These are phyloP conservation scores for Inga oerstediana DNA, from an alignment of 306 rosid genomes.

Conservation along the genomic window DNA sequence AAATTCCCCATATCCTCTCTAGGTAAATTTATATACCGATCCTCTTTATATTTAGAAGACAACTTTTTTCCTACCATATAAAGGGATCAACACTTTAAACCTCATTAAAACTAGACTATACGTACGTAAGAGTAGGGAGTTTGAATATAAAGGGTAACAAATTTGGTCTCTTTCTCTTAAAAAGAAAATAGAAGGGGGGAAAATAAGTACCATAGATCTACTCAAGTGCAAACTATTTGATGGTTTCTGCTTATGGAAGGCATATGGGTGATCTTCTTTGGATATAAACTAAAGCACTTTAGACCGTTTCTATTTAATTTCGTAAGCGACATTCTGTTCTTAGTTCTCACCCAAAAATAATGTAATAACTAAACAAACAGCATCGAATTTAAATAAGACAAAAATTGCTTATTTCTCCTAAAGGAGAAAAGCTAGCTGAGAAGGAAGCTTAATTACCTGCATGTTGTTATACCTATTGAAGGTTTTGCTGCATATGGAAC, in stretches of 20 bases:
- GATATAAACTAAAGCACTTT: neutral
- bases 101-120: neutral
- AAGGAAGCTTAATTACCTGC: constrained; percentile 67
- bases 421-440: too few relatives aligned
- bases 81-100: neutral
- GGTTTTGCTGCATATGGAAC: constrained; percentile 90
- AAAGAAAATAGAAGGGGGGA: neutral
- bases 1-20: neutral
- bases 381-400: neutral
- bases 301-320: neutral
- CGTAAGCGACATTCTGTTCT: neutral
- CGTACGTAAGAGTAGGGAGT: neutral
- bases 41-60: neutral
- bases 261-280: neutral
- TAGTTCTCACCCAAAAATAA: neutral
- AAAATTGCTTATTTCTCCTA: neutral
- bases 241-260: neutral
- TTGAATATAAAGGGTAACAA: neutral
- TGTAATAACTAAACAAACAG: neutral
- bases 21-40: neutral
- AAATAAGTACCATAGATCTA: neutral
- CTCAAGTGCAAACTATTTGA: neutral
- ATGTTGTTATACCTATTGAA: constrained; percentile 99
- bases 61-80: neutral
- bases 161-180: neutral